Percentiles rank a stretch among this genome's conserved stretches.
phyloP scores from a whole-genome alignment of 257 asterid species.

The Nicotiana undulata region DNA sequence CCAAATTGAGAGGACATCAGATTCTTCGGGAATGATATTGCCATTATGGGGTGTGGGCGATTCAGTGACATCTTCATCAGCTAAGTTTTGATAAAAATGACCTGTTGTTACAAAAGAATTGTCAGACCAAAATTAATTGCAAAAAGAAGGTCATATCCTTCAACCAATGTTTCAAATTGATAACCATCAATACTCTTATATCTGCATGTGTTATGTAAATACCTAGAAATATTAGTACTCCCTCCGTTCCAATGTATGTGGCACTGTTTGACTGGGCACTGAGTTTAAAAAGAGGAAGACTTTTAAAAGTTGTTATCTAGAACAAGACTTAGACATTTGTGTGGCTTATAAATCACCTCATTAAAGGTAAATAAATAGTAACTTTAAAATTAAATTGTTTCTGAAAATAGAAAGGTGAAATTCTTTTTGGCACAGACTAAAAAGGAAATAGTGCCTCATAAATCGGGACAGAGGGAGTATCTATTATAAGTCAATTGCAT shows the following conservation, averaged over 20 bases:
- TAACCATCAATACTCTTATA: neutral
- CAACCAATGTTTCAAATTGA: neutral
- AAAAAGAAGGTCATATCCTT: neutral
- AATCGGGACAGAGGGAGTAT: too few relatives aligned
- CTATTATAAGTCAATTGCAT: neutral
- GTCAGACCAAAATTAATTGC: neutral
- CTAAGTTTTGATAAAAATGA: constrained; percentile 30
- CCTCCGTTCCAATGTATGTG: too few relatives aligned
- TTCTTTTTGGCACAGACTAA: too few relatives aligned
- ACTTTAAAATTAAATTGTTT: too few relatives aligned
- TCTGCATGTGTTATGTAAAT: neutral
- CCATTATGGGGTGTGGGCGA: constrained; percentile 27
- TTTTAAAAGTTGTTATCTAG: too few relatives aligned
- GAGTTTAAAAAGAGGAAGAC: too few relatives aligned
- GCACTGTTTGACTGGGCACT: too few relatives aligned
- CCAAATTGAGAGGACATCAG: constrained; percentile 45
- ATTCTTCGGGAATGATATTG: constrained; percentile 24
- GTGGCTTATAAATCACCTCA: too few relatives aligned
- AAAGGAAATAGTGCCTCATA: too few relatives aligned
- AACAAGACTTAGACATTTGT: too few relatives aligned
- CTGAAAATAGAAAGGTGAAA: too few relatives aligned
- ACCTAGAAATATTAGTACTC: neutral
- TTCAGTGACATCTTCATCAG: constrained; percentile 29
- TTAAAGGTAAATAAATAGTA: too few relatives aligned
- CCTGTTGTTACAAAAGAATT: constrained; percentile 22